Evolutionary conservation across 2,329 filamentous ascomycete species (phyloP).

Genomic region (Akanthomyces lecanii): DNA sequence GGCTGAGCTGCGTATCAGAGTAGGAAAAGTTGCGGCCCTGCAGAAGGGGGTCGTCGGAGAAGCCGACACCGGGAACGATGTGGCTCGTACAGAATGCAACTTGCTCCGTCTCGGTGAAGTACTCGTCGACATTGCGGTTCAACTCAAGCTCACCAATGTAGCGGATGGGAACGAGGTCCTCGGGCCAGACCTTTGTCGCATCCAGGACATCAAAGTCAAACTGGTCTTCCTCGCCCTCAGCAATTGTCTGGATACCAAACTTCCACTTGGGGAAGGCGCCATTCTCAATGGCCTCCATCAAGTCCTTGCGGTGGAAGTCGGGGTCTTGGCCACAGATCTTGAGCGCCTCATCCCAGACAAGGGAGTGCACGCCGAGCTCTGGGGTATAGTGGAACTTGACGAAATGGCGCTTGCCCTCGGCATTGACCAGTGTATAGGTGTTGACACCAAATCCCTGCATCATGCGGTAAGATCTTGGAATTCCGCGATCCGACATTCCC

Average conservation of each 20-base stretch:
- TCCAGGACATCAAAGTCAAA: conserved; percentile 86
- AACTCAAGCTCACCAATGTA: conserved; percentile 78
- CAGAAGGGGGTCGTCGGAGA: conserved; percentile 69
- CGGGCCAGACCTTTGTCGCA: conserved; percentile 81
- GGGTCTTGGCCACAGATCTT: conserved; percentile 72
- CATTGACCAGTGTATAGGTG: conserved; percentile 67
- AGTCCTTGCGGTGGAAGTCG: conserved; percentile 76
- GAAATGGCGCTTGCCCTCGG: conserved; percentile 63
- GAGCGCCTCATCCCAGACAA: conserved; percentile 76
- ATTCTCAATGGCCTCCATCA: conserved; percentile 68
- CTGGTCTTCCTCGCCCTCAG: conserved; percentile 65
- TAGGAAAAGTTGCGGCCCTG: conserved; percentile 71
- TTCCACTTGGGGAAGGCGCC: conserved; percentile 73
- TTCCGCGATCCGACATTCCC: conserved; percentile 70
- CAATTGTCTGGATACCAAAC: conserved; percentile 75
- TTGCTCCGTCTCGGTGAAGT: conserved; percentile 78
- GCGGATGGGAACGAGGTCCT: conserved; percentile 68
- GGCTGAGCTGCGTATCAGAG: conserved; percentile 63
- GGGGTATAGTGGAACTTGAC: conserved; percentile 78
- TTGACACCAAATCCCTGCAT: conserved; percentile 86
- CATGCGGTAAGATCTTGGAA: conserved; percentile 73
- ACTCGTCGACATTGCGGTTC: conserved; percentile 77
- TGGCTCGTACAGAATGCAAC: conserved; percentile 78
- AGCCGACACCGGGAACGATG: conserved; percentile 72
- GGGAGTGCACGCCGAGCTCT: conserved; percentile 68